Conservation (phyloP, 2,329 filamentous ascomycete species). For the Zymoseptoria passerinii region DNA sequence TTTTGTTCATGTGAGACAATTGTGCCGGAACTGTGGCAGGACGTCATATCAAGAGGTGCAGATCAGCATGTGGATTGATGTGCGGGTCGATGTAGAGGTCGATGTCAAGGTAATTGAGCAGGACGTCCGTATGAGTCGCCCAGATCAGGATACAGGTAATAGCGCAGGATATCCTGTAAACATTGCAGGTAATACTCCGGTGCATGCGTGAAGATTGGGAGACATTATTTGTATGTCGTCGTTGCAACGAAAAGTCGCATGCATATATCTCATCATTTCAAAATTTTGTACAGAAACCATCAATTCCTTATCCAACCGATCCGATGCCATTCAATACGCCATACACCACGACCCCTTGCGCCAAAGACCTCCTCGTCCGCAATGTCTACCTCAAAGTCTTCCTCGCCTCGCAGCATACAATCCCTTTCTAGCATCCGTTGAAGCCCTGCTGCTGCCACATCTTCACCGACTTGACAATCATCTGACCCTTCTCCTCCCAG, state of each 20-base stretch:
- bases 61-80: too few species aligned
- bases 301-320: constrained; percentile 1
- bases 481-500: constrained; percentile 33
- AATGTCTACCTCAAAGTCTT: not conserved
- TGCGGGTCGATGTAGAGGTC: too few species aligned
- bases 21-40: too few species aligned
- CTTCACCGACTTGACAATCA: constrained; percentile 33
- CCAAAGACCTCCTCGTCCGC: constrained; percentile 3
- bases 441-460: constrained; percentile 44
- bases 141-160: too few species aligned
- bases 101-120: too few species aligned
- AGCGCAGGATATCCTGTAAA: too few species aligned
- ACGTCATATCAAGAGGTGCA: too few species aligned
- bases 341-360: not conserved
- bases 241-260: not conserved
- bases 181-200: too few species aligned
- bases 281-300: not conserved
- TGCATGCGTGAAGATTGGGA: too few species aligned
- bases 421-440: constrained; percentile 34
- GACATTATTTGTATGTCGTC: not conserved
- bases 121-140: too few species aligned
- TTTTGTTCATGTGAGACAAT: too few species aligned
- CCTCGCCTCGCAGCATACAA: not conserved
- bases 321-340: not conserved
- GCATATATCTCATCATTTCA: not conserved